phyloP scores from a whole-genome alignment of 352 stramenopile genomes.

The Pythium insidiosum region DNA sequence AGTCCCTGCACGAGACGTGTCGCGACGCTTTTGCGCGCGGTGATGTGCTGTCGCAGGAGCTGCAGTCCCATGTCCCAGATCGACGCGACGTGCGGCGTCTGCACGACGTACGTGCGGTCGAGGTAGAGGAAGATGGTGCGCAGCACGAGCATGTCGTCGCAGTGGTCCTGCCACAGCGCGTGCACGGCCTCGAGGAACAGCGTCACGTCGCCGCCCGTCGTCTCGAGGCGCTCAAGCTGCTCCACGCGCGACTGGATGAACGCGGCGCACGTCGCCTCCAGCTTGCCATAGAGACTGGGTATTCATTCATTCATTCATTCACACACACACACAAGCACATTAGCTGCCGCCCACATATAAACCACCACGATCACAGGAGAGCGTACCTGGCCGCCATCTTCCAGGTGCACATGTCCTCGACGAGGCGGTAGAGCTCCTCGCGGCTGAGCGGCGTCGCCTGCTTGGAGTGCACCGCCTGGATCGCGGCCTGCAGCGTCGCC shows the following conservation, averaged over 20 bases:
- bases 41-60: conserved; percentile 49
- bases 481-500: conserved; percentile 54
- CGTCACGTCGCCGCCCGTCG: conserved; percentile 40
- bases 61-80: conserved; percentile 91
- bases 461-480: conserved; percentile 61
- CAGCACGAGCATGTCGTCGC: conserved; percentile 88
- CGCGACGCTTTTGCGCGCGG: conserved; percentile 44
- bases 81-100: conserved; percentile 71
- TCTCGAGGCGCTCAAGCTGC: conserved; percentile 33
- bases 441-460: conserved; percentile 52
- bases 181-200: conserved; percentile 76
- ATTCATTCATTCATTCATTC: not conserved
- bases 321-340: not conserved
- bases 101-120: conserved; percentile 87
- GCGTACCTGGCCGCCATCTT: conserved; percentile 76
- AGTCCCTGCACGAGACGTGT: conserved; percentile 63
- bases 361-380: not conserved
- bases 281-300: conserved; percentile 44
- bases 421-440: conserved; percentile 79
- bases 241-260: conserved; percentile 58
- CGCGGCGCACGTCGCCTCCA: conserved; percentile 60
- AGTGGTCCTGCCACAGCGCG: conserved; percentile 86
- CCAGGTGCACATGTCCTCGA: conserved; percentile 90
- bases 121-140: conserved; percentile 93
- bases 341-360: not conserved